Base-by-base conservation (phyloP, 2,329 filamentous ascomycete genomes). In the Colletotrichum tropicale region DNA sequence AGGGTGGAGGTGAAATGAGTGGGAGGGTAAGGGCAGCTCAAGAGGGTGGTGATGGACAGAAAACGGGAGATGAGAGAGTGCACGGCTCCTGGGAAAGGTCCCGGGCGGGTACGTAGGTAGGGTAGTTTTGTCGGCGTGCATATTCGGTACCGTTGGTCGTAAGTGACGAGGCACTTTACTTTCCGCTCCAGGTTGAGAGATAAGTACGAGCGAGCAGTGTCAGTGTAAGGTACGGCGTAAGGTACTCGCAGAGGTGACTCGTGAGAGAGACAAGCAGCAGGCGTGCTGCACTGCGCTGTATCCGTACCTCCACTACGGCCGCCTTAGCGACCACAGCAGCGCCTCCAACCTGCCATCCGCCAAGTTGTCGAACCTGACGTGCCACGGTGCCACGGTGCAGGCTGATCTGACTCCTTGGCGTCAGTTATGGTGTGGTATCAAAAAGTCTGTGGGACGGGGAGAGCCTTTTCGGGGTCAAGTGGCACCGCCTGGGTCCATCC, bases 401-500 rank as follows among this genome's bases (percentile, higher is more conserved):
- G 73, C 70, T 72, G 74, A 76, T 61, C 70, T 76, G 70, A 70
- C 74, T 70, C 61, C 74, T 76, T 70, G 74, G 71, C 74, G 70
- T 73, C 64, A 66, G 43, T 73, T 60, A 36, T 68, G 66, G 74
- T 70, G 70, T 70, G 43, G 74, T 55, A 48, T 58, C 66, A 66
- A 52, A 70, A 52, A 68, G 66, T 76, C 65, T 76, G 74, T 74
- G 74, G 58, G 70, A 64, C 70, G 65, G 72, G 68, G 34, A 66
- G 71, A 74, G 64, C 56, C 62, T 74, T 73, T 74, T 76, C 70
- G 70, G 74, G 70, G 71, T 76, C 65, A 60, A 66, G 65, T 76
- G 71, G 74, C 66, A 74, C 70, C 73, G 69, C 30, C 70, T 75
- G 72, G 72, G 72, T 52, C 61, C 36, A 71, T 60, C 68, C 68